Evolutionary conservation across 768 basidiomycete species (phyloP).

Genomic region (Calocera cornea): DNA sequence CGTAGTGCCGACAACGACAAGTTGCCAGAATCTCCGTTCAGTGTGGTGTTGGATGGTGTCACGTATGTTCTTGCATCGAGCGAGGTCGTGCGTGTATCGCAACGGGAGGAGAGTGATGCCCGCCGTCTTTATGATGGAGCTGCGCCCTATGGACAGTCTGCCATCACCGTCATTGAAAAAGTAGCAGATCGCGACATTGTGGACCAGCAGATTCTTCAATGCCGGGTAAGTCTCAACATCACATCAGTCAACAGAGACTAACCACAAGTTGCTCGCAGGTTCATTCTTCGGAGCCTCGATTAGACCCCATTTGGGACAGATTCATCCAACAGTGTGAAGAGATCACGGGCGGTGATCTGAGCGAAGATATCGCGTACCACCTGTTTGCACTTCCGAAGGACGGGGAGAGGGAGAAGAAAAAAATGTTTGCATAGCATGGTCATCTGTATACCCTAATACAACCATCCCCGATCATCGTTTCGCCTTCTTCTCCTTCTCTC

Average conservation of each 20-base stretch:
- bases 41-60: constrained; percentile 25
- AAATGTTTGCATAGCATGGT: not conserved
- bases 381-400: constrained; percentile 16
- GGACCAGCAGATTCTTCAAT: constrained; percentile 36
- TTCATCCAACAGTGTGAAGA: constrained; percentile 35
- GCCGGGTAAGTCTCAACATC: constrained; percentile 35
- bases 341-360: constrained; percentile 27
- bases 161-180: constrained; percentile 31
- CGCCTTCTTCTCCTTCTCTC: constrained; percentile 53
- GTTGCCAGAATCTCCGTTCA: constrained; percentile 31
- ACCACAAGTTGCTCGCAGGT: constrained; percentile 28
- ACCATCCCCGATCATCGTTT: not conserved
- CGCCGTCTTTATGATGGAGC: constrained; percentile 8
- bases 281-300: constrained; percentile 27
- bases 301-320: constrained; percentile 32
- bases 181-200: constrained; percentile 39
- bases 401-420: not conserved
- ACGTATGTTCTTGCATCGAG: constrained; percentile 37
- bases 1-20: constrained; percentile 26
- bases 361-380: not conserved
- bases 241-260: not conserved
- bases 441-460: not conserved
- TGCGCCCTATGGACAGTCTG: constrained; percentile 1
- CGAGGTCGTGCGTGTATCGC: constrained; percentile 26
- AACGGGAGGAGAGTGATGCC: not conserved